phyloP scores from a whole-genome alignment of 2,329 filamentous ascomycete species.

The Arthrinium puccinioides region DNA sequence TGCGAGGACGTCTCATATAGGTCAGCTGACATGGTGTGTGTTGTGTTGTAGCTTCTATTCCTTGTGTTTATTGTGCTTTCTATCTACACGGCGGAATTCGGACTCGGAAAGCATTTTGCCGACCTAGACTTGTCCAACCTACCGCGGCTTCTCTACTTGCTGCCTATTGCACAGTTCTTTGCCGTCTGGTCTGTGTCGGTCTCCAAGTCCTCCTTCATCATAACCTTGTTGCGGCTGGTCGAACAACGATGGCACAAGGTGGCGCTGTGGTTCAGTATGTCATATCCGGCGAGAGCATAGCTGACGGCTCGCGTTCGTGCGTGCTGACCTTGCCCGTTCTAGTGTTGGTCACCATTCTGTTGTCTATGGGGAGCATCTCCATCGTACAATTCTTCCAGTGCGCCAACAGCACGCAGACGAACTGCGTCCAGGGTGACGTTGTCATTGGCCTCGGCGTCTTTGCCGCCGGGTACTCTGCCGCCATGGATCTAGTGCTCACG shows the following conservation, averaged over 20 bases:
- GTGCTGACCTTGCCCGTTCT: no score
- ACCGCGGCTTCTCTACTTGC: conserved; percentile 7
- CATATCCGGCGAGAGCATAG: no score
- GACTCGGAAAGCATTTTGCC: conserved; percentile 6
- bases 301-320: no score
- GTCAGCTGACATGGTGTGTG: no score
- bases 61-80: conserved; percentile 7
- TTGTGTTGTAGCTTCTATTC: conserved; percentile 7
- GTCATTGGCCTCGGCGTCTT: conserved; percentile 3
- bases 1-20: no score
- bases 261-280: conserved; percentile 15
- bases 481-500: conserved; percentile 1
- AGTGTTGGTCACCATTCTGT: conserved; percentile 12
- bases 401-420: background rate
- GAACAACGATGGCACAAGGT: conserved; percentile 10
- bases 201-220: conserved; percentile 17
- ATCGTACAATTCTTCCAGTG: conserved; percentile 11
- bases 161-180: conserved; percentile 15
- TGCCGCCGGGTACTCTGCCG: conserved; percentile 2
- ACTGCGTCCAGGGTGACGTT: conserved; percentile 1
- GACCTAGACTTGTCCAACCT: conserved; percentile 8
- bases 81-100: conserved; percentile 5
- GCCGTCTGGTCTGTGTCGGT: conserved; percentile 13
- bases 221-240: conserved; percentile 15
- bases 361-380: conserved; percentile 10